Evolutionary conservation across 2,329 filamentous ascomycete species (phyloP), one percentile per base, ranked within the genome.

Genomic region (Colletotrichum costaricense): DNA sequence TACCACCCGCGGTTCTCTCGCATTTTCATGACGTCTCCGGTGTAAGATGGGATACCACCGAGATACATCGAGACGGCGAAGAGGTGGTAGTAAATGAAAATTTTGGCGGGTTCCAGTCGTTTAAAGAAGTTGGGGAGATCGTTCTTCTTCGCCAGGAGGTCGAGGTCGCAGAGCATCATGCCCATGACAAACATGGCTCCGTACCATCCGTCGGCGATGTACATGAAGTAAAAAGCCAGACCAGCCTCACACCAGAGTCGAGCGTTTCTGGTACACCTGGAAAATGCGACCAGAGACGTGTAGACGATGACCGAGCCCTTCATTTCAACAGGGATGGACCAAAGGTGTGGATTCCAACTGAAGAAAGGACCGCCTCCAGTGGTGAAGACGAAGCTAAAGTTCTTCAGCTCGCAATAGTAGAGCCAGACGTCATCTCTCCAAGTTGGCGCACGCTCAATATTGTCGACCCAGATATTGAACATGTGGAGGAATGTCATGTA

Each of bases 291-390:
- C 1, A 89, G 80, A 0, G 87, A 79, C 0, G 88, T 90, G 79
- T 92, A 94, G 66, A 92, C 82, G 74, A 91, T 82, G 66, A 94
- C 85, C 1, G 92, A 93, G 12, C 92, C 92, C 76, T 86, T 84
- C 80, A 91, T 88, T 78, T 93, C 91, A 24, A 90, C 82, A 0
- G 91, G 90, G 66, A 93, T 93, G 1, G 87, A 91, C 90, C 90
- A 92, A 3, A 89, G 78, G 75, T 93, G 91, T 33, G 84, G 85
- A 76, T 91, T 90, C 81, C 90, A 74, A 26, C 62, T 72, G 26
- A 82, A 77, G 78, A 84, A 84, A 0, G 82, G 82, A 24, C 83
- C 83, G n/a, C 81, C 82, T 80, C 83, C 84, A 63, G 83, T 79
- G 0, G 79, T 77, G 42, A 82, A 83, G 2, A 78, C 76, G n/a